phyloP scores from a whole-genome alignment of 2,329 filamentous ascomycete species.

The Scedosporium dehoogii region DNA sequence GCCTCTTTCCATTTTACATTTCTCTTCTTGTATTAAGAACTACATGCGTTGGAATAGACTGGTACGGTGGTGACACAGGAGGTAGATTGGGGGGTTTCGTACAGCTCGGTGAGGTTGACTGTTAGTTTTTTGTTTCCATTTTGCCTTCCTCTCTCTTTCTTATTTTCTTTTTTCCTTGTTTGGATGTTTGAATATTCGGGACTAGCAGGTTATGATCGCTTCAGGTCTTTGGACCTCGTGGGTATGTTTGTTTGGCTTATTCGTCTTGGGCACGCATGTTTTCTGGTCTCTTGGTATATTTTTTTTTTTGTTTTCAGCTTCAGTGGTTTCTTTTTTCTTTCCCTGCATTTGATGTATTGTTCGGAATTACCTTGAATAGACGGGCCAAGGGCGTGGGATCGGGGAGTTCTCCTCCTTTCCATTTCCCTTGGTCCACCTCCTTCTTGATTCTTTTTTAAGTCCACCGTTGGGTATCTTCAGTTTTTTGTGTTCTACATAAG shows the following conservation, averaged over 20 bases:
- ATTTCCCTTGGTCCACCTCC: no score
- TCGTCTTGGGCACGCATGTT: background rate
- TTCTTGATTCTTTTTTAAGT: no score
- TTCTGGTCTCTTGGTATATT: background rate
- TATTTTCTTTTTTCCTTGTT: background rate
- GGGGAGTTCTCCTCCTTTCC: no score
- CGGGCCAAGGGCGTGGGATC: no score
- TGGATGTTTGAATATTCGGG: background rate
- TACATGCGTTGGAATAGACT: background rate
- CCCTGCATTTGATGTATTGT: no score
- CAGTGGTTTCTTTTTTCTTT: background rate
- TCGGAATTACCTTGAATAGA: no score
- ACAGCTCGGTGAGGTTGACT: background rate
- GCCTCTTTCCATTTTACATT: background rate
- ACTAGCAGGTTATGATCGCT: background rate
- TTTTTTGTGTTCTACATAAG: no score
- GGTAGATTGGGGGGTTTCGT: background rate
- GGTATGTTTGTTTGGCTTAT: background rate
- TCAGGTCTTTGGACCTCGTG: background rate
- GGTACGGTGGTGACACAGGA: background rate
- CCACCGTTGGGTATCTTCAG: no score
- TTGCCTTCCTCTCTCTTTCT: background rate
- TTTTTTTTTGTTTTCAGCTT: background rate
- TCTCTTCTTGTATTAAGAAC: conserved; percentile 1
- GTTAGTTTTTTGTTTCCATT: background rate